Base-by-base conservation (phyloP, 352 stramenopile species). In the Sclerospora graminicola region DNA sequence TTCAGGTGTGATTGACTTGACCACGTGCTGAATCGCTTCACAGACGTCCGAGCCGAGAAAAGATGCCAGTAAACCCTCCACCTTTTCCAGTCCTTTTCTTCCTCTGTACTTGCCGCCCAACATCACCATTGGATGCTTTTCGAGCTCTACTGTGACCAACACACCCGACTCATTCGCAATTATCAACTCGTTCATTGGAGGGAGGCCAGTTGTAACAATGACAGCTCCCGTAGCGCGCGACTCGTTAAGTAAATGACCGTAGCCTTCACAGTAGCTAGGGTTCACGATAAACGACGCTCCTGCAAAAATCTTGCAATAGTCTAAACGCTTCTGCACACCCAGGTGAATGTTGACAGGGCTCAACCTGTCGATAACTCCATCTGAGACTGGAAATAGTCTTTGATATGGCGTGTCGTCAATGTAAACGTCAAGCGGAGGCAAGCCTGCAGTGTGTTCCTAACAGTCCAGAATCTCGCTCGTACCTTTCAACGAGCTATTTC, bases 161-260 rank as follows among this genome's bases (percentile, higher is more conserved):
- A 70, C 21, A 8, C 61, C 61, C 10, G 48, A 51, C 18, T 56
- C 41, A 21, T 55, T 57, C 8, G 33, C 52, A 18, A 19, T 48
- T 10, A 75, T 43, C 37, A 84, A 41, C 37, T 86, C 74, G 32
- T 84, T 86, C 70, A 86, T 84, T 13, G 74, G 74, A 30, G 65
- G 52, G 8, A 66, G 29, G 41, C 82, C 57, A 0, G 58, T 75
- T 4, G 70, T 69, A 14, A 86, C 20, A 82, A n/a, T n/a, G n/a
- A n/a, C 51, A 18, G 46, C 64, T 7, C 74, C 66, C 4, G 63
- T 48, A 5, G 74, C 69, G 2, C 70, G 63, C 2, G 66, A 70
- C 24, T 86, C 70, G 51, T 86, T 86, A 48, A 84, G 71, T 51
- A 69, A 69, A 58, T 86, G 74, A 8, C 74, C 70, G 45, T 80